Percentiles rank a stretch among this genome's conserved stretches.
These are phyloP conservation scores for Inonotus hispidus DNA, from an alignment of 1,284 basidiomycete species.

Conservation along the genomic window DNA sequence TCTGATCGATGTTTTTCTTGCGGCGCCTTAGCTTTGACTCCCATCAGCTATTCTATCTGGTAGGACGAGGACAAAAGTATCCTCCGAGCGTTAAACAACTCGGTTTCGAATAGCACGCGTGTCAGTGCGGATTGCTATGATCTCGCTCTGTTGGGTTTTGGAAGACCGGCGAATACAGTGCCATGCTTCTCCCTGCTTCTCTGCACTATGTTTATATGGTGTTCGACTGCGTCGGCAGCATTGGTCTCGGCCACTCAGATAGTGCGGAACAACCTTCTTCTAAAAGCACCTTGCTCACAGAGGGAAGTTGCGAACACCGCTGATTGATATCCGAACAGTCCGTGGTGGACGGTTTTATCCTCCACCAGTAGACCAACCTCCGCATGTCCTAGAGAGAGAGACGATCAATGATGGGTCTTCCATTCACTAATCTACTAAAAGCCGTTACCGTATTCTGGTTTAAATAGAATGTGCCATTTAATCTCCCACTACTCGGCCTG, in stretches of 20 bases:
- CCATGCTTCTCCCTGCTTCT: no score
- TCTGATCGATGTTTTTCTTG: no score
- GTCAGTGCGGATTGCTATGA: no score
- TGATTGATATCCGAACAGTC: neutral
- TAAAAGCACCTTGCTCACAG: neutral
- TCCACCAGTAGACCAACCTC: neutral
- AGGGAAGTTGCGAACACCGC: neutral
- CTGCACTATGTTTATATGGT: no score
- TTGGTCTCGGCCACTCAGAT: neutral
- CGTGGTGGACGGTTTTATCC: neutral
- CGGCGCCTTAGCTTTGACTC: no score
- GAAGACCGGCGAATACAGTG: no score
- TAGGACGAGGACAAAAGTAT: no score
- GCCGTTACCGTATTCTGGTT: neutral
- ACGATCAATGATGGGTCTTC: neutral
- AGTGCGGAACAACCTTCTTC: neutral
- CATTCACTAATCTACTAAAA: neutral
- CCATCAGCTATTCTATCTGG: no score
- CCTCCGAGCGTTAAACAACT: no score
- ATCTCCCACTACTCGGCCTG: neutral
- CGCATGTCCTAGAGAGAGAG: neutral
- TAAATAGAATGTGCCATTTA: neutral
- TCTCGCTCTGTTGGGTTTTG: no score
- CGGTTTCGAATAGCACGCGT: no score
- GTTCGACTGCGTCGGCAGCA: no score